Evolutionary conservation across 768 basidiomycete genomes (phyloP).

Genomic region (Leccinum obscurum): DNA sequence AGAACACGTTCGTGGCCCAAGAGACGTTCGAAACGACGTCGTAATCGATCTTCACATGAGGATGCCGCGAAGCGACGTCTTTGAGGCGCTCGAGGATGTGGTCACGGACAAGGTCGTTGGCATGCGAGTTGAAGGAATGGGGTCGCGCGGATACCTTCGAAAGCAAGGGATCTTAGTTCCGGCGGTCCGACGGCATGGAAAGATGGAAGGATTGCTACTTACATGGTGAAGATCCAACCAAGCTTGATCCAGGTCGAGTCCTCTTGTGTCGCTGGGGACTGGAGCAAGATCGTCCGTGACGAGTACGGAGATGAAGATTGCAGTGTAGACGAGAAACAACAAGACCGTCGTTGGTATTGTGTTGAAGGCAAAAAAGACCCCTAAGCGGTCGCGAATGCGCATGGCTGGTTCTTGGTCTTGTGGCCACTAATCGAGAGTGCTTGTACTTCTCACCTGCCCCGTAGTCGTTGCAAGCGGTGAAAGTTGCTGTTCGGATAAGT

Average conservation of each 20-base stretch:
- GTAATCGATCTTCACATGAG: conserved; percentile 51
- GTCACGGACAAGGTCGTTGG: conserved; percentile 64
- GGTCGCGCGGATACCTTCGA: conserved; percentile 63
- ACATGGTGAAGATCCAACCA: conserved; percentile 60
- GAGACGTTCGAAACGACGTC: conserved; percentile 53
- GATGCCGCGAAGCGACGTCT: conserved; percentile 42
- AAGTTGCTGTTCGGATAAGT: too few relatives aligned
- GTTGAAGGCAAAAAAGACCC: conserved; percentile 37
- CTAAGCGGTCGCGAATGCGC: conserved; percentile 26
- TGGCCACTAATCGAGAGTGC: neutral
- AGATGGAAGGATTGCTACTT: conserved; percentile 17
- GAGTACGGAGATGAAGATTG: conserved; percentile 47
- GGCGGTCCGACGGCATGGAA: too few relatives aligned
- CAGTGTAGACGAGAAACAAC: conserved; percentile 46
- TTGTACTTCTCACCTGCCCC: too few relatives aligned
- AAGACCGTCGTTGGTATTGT: conserved; percentile 47
- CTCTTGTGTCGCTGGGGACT: conserved; percentile 45
- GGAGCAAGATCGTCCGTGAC: conserved; percentile 48
- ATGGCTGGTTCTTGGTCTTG: conserved; percentile 13
- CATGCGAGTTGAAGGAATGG: conserved; percentile 77
- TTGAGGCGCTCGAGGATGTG: conserved; percentile 59
- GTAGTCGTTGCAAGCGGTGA: too few relatives aligned
- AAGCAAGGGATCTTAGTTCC: neutral
- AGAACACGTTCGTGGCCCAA: conserved; percentile 35
- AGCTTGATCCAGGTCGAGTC: conserved; percentile 52